These are phyloP conservation scores for Kuraishia piskuri DNA, from an alignment of 805 yeast genomes.

Conservation along the genomic window DNA sequence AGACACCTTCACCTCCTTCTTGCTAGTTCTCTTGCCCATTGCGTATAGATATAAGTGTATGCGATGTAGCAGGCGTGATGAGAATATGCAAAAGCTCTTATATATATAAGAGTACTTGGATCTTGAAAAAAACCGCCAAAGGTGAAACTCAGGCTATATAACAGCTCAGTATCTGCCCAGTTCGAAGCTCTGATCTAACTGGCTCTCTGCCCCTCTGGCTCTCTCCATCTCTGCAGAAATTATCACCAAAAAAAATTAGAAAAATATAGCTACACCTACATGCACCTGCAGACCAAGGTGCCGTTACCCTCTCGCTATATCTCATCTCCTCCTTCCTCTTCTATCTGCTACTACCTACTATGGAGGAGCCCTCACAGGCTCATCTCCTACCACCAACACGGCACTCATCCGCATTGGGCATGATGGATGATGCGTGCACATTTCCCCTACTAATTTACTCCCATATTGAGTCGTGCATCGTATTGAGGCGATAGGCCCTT, in stretches of 20 bases:
- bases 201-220: too few species aligned
- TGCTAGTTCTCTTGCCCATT: conserved; percentile 1
- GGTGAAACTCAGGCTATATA: too few species aligned
- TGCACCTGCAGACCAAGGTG: not conserved
- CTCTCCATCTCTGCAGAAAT: not conserved
- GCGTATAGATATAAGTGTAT: not conserved
- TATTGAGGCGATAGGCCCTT: not conserved
- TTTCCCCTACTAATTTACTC: not conserved
- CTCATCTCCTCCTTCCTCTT: not conserved
- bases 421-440: not conserved
- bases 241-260: not conserved
- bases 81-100: too few species aligned
- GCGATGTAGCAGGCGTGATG: too few species aligned
- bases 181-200: not conserved
- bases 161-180: too few species aligned
- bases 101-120: too few species aligned
- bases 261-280: not conserved
- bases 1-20: not conserved
- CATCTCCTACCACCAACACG: not conserved
- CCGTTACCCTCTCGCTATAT: not conserved
- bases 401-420: not conserved
- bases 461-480: not conserved
- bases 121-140: too few species aligned
- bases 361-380: not conserved
- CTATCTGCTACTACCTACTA: too few species aligned